Conservation (phyloP, 805 yeast species). For the Ogataea nitratoaversa region DNA sequence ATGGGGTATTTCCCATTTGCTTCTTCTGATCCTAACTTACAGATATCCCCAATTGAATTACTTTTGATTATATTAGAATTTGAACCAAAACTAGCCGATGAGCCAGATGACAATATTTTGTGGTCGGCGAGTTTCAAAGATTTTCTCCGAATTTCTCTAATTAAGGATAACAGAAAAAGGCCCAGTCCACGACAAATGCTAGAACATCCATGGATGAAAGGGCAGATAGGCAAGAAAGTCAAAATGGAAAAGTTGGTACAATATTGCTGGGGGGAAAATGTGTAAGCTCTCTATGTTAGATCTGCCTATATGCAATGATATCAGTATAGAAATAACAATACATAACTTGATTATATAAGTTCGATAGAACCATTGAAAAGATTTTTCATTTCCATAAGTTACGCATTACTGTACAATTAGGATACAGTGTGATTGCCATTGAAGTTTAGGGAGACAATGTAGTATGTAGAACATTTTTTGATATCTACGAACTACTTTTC, state of each 20-base stretch:
- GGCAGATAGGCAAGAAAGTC: slow-evolving; percentile 68
- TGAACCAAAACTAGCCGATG: slow-evolving; percentile 76
- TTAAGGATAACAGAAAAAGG: slow-evolving; percentile 71
- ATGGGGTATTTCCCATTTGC: slow-evolving; percentile 85
- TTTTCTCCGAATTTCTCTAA: slow-evolving; percentile 75
- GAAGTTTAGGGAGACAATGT: no score
- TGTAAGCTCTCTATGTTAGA: not conserved
- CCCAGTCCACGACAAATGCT: slow-evolving; percentile 95
- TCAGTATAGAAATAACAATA: not conserved
- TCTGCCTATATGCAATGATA: not conserved
- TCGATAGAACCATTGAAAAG: no score
- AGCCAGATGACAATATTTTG: slow-evolving; percentile 63
- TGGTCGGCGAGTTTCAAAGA: slow-evolving; percentile 86
- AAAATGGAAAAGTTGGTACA: slow-evolving; percentile 83
- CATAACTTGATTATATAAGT: not conserved
- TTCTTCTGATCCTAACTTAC: slow-evolving; percentile 30
- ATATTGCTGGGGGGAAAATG: slow-evolving; percentile 55
- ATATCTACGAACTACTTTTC: no score
- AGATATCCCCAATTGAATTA: slow-evolving; percentile 78
- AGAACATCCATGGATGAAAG: slow-evolving; percentile 86
- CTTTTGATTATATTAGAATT: slow-evolving; percentile 75
- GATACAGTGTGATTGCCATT: no score
- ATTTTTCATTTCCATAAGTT: no score
- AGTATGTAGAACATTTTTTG: no score
- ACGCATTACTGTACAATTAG: no score